Evolutionary conservation across 768 basidiomycete species (phyloP).

Genomic region (Russula sp.): DNA sequence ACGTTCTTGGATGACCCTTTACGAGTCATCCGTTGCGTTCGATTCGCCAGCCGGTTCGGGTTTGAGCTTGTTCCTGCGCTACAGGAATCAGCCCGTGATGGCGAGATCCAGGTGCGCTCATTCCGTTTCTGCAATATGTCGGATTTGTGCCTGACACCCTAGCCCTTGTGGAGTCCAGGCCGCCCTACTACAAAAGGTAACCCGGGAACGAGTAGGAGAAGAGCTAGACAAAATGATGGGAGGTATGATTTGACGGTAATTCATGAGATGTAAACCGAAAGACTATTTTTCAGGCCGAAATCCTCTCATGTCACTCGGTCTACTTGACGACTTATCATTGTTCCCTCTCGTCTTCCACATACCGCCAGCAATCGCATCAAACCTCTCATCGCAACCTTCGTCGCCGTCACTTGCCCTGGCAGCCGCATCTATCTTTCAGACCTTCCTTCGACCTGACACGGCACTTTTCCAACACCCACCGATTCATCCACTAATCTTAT

Average conservation of each 20-base stretch:
- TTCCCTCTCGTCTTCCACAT: conserved; percentile 66
- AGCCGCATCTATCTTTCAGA: conserved; percentile 57
- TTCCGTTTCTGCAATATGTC: background rate
- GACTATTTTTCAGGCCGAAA: conserved; percentile 57
- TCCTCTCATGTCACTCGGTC: conserved; percentile 67
- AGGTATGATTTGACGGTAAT: conserved; percentile 44
- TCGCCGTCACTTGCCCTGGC: conserved; percentile 47
- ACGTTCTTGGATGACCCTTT: conserved; percentile 95
- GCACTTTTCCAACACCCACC: conserved; percentile 38
- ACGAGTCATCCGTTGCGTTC: conserved; percentile 82
- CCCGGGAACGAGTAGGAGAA: conserved; percentile 86
- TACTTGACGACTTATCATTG: conserved; percentile 72
- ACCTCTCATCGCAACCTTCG: conserved; percentile 46
- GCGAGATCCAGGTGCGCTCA: conserved; percentile 56
- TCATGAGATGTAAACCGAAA: conserved; percentile 7
- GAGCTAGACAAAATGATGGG: conserved; percentile 94
- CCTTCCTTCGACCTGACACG: conserved; percentile 41
- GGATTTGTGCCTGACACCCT: conserved; percentile 1
- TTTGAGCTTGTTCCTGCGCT: conserved; percentile 74
- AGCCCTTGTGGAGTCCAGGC: conserved; percentile 40
- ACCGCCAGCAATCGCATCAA: conserved; percentile 43
- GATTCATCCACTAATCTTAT: conserved; percentile 48
- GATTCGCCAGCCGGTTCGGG: conserved; percentile 90
- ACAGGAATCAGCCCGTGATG: conserved; percentile 56
- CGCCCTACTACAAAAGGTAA: conserved; percentile 75